These are phyloP conservation scores for Intubia oerlemansii DNA, from an alignment of 2,329 filamentous ascomycete species.

Conservation along the genomic window DNA sequence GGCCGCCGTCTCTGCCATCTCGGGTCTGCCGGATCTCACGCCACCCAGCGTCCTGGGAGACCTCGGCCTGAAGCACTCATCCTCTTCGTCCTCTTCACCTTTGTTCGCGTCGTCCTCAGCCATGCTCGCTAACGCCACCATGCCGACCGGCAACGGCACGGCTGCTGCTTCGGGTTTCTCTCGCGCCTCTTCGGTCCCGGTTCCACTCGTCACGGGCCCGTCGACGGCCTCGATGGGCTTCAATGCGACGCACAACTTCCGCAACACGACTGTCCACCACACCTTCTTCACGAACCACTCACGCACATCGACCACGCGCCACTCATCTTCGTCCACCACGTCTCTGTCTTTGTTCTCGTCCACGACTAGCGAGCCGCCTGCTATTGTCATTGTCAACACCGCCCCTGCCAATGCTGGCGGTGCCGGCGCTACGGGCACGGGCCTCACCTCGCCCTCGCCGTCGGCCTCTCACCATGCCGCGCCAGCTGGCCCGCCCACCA, in stretches of 20 bases:
- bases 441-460: slow-evolving; percentile 9
- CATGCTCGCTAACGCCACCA: no score
- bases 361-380: not conserved
- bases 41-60: no score
- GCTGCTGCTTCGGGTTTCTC: no score
- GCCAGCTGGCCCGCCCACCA: slow-evolving; percentile 10
- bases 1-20: no score
- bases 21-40: no score
- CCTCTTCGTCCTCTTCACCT: no score
- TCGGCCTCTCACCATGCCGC: slow-evolving; percentile 8
- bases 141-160: slow-evolving; percentile 2
- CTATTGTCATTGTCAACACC: no score
- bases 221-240: not conserved
- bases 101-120: no score
- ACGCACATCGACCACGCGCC: slow-evolving; percentile 8
- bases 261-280: no score
- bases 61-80: no score
- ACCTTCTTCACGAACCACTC: slow-evolving; percentile 11
- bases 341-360: slow-evolving; percentile 1
- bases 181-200: not conserved
- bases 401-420: slow-evolving; percentile 5
- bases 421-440: slow-evolving; percentile 8
- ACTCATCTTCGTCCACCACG: slow-evolving; percentile 1
- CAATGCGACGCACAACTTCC: not conserved
- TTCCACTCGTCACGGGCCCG: slow-evolving; percentile 3